Evolutionary conservation across 1,284 basidiomycete genomes (phyloP).

Genomic region (Tilletia horrida): DNA sequence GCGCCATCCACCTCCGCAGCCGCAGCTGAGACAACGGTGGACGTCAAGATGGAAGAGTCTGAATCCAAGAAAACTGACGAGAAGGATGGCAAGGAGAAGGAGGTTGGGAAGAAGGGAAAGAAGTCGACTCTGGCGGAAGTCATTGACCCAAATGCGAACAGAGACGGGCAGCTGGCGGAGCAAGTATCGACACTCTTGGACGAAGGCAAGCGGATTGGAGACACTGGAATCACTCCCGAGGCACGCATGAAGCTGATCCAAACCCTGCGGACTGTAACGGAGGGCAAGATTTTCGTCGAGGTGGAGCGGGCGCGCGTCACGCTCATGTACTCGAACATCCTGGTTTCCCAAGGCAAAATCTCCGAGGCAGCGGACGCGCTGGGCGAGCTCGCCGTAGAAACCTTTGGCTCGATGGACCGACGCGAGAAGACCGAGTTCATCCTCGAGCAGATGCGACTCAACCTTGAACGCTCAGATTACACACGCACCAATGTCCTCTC

Average conservation of each 20-base stretch:
- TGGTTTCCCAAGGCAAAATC: conserved; percentile 41
- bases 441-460: conserved; percentile 95
- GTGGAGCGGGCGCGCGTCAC: conserved; percentile 85
- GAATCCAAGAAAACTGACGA: conserved; percentile 68
- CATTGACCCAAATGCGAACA: conserved; percentile 35
- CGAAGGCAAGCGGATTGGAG: conserved; percentile 39
- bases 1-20: background rate
- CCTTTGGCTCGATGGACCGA: conserved; percentile 96
- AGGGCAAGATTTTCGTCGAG: conserved; percentile 99
- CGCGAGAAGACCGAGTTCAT: conserved; percentile 98
- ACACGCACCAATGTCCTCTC: conserved; percentile 84
- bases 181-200: conserved; percentile 42
- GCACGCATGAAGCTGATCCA: conserved; percentile 58
- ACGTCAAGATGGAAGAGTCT: conserved; percentile 61
- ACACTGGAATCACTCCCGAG: conserved; percentile 35
- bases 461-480: conserved; percentile 73
- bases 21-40: conserved; percentile 54
- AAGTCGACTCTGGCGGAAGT: conserved; percentile 30
- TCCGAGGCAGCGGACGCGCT: conserved; percentile 58
- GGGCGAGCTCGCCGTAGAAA: conserved; percentile 94
- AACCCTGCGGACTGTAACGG: conserved; percentile 84
- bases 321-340: conserved; percentile 42
- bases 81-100: conserved; percentile 61
- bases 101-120: conserved; percentile 26
- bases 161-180: conserved; percentile 44